Base-by-base conservation (phyloP, 108 stramenopile genomes). In the Asterionellopsis glacialis region DNA sequence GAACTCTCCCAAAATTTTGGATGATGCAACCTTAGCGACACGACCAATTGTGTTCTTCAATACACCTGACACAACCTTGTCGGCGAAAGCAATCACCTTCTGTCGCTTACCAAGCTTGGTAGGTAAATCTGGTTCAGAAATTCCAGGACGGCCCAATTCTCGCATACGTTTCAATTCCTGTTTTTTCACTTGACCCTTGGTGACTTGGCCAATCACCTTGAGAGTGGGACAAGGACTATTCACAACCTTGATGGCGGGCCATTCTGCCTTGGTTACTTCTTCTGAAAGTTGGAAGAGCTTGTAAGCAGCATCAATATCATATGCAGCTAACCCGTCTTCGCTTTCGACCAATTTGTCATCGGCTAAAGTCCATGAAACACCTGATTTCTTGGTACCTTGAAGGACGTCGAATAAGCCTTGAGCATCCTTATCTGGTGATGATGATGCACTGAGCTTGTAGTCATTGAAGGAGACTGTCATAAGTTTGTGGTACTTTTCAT, bases 351-450 rank as follows among this genome's bases (percentile, higher is more conserved):
- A 86, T n/a, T 82, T 82, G 61, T 91, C 93, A 25, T 95, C 97
- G 64, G 96, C 96, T 94, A 95, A 98, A 55, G 85, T 80, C 97
- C 97, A 98, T 90, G 95, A 98, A 1, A 93, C 88, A 44, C 79
- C 81, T 11, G 80, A 82, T 67, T 91, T 91, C 45, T 76, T 73
- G 50, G 89, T 87, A 71, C 91, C 93, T 58, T 85, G 80, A 41
- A 79, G 74, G 41, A 88, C 89, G 63, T 94, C 89, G 44, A 88
- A 88, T 57, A 94, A 60, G 28, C 89, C 74, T 66, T 91, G 83
- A 26, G 89, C 93, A 21, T 89, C 93, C 68, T 94, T 88, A 45
- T 83, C 75, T 14, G 85, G 86, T 15, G 88, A 72, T 23, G 88
- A 72, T 23, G 67, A 76, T 39, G 75, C 75, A 66, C 82, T 81